phyloP scores from a whole-genome alignment of 495 filamentous ascomycete genomes.

The Geopyxis carbonaria region DNA sequence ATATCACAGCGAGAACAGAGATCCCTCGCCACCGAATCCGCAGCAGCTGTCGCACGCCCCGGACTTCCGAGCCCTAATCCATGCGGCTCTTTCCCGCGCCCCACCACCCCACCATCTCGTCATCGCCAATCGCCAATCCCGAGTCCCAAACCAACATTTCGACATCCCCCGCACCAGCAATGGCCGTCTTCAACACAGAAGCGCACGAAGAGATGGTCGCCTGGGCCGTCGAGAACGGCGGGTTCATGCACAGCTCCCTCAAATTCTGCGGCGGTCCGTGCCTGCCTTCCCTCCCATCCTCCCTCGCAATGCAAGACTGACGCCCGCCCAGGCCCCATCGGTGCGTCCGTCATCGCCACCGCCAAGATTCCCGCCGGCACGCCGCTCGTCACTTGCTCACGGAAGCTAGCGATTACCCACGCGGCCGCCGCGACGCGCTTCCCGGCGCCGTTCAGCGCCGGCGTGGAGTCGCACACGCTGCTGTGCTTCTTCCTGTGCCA shows the following conservation, averaged over 20 bases:
- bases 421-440: conserved; percentile 11
- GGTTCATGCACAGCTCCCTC: conserved; percentile 18
- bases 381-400: conserved; percentile 15
- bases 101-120: conserved; percentile 4
- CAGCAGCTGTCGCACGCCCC: too few species aligned
- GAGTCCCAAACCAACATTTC: too few species aligned
- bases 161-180: neutral
- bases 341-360: conserved; percentile 9
- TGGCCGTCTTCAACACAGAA: neutral
- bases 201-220: neutral
- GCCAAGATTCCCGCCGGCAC: conserved; percentile 11
- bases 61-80: too few species aligned
- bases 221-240: conserved; percentile 16
- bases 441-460: conserved; percentile 8
- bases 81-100: too few species aligned
- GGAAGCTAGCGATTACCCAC: conserved; percentile 16
- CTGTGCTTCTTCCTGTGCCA: conserved; percentile 40
- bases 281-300: neutral
- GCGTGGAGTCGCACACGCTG: conserved; percentile 14
- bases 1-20: too few species aligned
- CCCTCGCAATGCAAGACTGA: neutral
- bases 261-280: conserved; percentile 4
- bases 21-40: too few species aligned
- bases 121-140: too few species aligned
- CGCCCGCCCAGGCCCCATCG: neutral